Evolutionary conservation across 768 basidiomycete species (phyloP), one percentile per base, ranked within the genome.

Genomic region (Filobasidium wieringae): DNA sequence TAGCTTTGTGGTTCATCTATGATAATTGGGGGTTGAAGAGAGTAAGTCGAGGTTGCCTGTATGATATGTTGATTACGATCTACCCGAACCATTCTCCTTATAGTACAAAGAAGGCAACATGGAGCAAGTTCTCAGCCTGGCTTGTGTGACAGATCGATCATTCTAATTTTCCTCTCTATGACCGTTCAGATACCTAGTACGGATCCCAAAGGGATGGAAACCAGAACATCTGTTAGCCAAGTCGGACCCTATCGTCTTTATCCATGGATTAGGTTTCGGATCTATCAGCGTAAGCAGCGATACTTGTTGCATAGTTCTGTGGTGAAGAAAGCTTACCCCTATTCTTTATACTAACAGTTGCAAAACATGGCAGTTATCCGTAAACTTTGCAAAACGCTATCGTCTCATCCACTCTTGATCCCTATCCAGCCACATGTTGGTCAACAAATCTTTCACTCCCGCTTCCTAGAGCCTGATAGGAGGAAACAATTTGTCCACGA

Each of bases 201-300:
- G 85, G 40, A 76, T 84, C 33, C 90, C 91, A 1, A 65, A 74
- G 7, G 71, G 76, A 14, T 90, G 88, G 87, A 76, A 82, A 43
- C 77, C 69, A 37, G 83, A 80, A 26, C 78, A 78, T 30, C 79
- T 81, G 4, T 51, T 64, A 7, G 53, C 66, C 9, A 67, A 69
- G 33, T 60, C 63, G n/a, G 61, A 69, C 39, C 91, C 91, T 0
- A 73, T 92, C 34, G 79, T 95, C 15, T 88, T 91, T 68, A 71
- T 89, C 34, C 90, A 95, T 66, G 92, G 92, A 2, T 81, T 97
- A 1, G 91, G 91, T 9, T 78, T 92, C 50, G 90, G 90, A 2
- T 72, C 88, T 1, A 61, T 64, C 29, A 59, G 63, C 24, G n/a
- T 41, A 33, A 51, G 51, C 41, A 19, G 12, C 32, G n/a, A 26